Percentiles rank a stretch among this genome's conserved stretches.
Evolutionary conservation across 768 basidiomycete species (phyloP).

Genomic region (Pisolithus albus): DNA sequence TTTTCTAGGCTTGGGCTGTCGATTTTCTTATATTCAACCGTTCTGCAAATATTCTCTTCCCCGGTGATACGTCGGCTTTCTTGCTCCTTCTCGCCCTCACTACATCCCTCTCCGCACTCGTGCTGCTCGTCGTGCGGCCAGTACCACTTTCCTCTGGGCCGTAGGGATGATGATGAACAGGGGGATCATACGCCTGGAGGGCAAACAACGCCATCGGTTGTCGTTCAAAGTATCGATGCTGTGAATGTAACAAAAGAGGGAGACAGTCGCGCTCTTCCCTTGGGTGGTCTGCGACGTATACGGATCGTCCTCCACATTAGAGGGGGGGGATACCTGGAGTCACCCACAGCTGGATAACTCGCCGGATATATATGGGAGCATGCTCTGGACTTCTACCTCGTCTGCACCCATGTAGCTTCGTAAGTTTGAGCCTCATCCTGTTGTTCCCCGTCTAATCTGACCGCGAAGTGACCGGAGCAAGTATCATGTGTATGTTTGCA

Average conservation of each 20-base stretch:
- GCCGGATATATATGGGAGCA: conserved; percentile 51
- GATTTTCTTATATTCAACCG: conserved; percentile 75
- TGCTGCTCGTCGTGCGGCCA: conserved; percentile 58
- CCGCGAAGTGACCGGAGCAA: conserved; percentile 54
- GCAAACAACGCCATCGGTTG: background rate
- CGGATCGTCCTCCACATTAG: background rate
- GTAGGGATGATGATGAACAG: conserved; percentile 15
- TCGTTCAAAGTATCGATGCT: background rate
- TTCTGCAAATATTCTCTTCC: conserved; percentile 62
- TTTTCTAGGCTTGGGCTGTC: conserved; percentile 81
- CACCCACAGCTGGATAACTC: conserved; percentile 15
- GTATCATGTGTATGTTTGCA: conserved; percentile 58
- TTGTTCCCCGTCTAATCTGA: background rate
- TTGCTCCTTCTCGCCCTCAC: conserved; percentile 66
- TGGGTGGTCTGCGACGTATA: background rate
- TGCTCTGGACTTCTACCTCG: conserved; percentile 48
- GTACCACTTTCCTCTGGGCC: conserved; percentile 44
- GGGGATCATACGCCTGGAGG: background rate
- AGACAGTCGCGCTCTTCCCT: background rate
- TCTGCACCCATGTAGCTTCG: conserved; percentile 49
- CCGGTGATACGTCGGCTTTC: conserved; percentile 70
- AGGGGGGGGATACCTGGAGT: background rate
- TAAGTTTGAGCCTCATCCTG: conserved; percentile 28
- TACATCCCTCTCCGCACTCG: conserved; percentile 65
- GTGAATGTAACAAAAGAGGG: background rate